These are phyloP conservation scores for Pythium periplocum DNA, from an alignment of 352 stramenopile species.

Conservation along the genomic window DNA sequence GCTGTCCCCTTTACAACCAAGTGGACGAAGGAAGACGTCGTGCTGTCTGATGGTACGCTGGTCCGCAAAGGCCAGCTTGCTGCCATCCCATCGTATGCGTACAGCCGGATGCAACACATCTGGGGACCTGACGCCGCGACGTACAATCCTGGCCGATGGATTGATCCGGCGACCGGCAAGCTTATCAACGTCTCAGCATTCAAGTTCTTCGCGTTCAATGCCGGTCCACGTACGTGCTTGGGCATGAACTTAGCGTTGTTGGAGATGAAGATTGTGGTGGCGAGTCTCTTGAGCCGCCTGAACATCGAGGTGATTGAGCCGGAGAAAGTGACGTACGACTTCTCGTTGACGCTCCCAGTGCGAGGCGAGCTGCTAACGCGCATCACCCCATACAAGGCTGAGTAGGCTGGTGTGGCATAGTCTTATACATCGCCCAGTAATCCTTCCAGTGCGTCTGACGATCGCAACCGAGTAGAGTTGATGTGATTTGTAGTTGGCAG, in stretches of 20 bases:
- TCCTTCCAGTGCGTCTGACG: no score
- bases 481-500: no score
- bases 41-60: slow-evolving; percentile 60
- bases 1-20: slow-evolving; percentile 40
- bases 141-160: slow-evolving; percentile 66
- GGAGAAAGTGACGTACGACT: slow-evolving; percentile 35
- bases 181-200: slow-evolving; percentile 35
- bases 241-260: slow-evolving; percentile 74
- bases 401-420: no score
- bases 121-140: slow-evolving; percentile 55
- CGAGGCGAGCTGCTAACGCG: slow-evolving; percentile 5
- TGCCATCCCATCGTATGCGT: slow-evolving; percentile 37
- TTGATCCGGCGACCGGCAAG: slow-evolving; percentile 32
- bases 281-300: slow-evolving; percentile 55
- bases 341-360: slow-evolving; percentile 46
- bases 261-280: slow-evolving; percentile 76
- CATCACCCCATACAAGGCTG: no score
- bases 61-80: slow-evolving; percentile 30
- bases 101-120: slow-evolving; percentile 49
- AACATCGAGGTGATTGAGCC: slow-evolving; percentile 30
- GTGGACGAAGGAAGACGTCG: slow-evolving; percentile 28
- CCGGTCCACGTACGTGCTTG: slow-evolving; percentile 59
- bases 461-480: slow-evolving; percentile 23
- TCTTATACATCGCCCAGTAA: no score
- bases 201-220: slow-evolving; percentile 72